phyloP scores from a whole-genome alignment of 148 eudicot genomes.

The Beta vulgaris region DNA sequence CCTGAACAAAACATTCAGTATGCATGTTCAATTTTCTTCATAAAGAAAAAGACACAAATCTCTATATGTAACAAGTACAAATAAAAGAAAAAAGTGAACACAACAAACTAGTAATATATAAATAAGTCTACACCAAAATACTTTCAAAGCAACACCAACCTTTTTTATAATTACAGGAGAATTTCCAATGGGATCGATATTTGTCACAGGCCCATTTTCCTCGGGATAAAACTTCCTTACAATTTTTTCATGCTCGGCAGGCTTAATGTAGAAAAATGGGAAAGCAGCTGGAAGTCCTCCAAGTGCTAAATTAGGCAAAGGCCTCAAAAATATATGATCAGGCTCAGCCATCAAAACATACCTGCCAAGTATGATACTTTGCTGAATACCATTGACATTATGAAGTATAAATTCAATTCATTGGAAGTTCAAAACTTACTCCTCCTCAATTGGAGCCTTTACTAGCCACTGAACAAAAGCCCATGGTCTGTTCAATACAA shows the following conservation, averaged over 20 bases:
- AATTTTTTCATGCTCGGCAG: conserved; percentile 63
- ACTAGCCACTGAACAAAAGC: conserved; percentile 93
- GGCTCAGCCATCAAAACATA: conserved; percentile 98
- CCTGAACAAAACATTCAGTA: conserved; percentile 26
- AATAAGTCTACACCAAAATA: background rate
- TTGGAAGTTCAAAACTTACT: conserved; percentile 44
- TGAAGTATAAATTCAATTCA: background rate
- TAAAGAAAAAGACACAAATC: background rate
- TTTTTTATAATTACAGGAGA: conserved; percentile 80
- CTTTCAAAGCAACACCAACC: conserved; percentile 34
- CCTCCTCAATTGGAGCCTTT: conserved; percentile 69
- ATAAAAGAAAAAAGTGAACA: background rate
- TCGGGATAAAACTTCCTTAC: conserved; percentile 69
- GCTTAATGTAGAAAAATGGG: conserved; percentile 94
- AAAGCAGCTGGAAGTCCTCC: conserved; percentile 80
- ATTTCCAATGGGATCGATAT: conserved; percentile 88
- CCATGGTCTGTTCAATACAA: conserved; percentile 90
- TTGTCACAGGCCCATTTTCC: conserved; percentile 87
- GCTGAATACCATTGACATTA: background rate
- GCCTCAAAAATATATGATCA: conserved; percentile 81
- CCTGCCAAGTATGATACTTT: conserved; percentile 35
- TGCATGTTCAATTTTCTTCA: background rate
- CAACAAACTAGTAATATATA: background rate
- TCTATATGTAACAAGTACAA: background rate
- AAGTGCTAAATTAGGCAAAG: conserved; percentile 82